Evolutionary conservation across 345 rosid genomes (phyloP).

Genomic region (Brassica rapa): DNA sequence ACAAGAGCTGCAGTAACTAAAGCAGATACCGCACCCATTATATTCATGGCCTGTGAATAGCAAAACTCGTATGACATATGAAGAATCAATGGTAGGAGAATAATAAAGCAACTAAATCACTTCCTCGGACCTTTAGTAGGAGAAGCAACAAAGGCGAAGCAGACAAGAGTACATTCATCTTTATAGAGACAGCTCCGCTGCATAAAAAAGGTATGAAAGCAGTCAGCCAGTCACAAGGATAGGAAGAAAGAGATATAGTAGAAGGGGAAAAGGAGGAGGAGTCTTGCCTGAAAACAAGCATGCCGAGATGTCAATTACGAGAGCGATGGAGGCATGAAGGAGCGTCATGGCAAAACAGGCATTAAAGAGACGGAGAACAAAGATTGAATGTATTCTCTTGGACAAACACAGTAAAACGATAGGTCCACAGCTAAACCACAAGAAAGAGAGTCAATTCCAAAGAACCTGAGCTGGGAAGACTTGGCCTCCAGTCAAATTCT

Average conservation of each 20-base stretch:
- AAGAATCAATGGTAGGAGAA: constrained; percentile 20
- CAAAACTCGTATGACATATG: constrained; percentile 23
- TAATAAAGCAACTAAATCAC: not conserved
- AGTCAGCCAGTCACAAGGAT: constrained; percentile 21
- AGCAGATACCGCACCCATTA: constrained; percentile 68
- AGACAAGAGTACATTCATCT: constrained; percentile 92
- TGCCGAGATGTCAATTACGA: constrained; percentile 78
- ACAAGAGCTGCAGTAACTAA: constrained; percentile 84
- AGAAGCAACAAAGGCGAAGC: constrained; percentile 84
- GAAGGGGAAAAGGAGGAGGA: constrained; percentile 3
- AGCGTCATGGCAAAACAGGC: constrained; percentile 90
- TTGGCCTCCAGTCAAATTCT: constrained; percentile 66
- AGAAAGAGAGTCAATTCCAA: not conserved
- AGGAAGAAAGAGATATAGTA: not conserved
- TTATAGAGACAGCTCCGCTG: constrained; percentile 84
- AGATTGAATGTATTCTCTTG: constrained; percentile 48
- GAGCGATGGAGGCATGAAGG: constrained; percentile 73
- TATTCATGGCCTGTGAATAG: constrained; percentile 65
- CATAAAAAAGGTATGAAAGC: not conserved
- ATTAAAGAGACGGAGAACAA: constrained; percentile 91
- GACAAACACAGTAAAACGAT: no score
- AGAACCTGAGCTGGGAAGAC: constrained; percentile 80
- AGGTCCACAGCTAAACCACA: not conserved
- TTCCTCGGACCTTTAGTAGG: constrained; percentile 57
- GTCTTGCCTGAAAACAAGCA: constrained; percentile 72